phyloP scores from a whole-genome alignment of 2,329 filamentous ascomycete species.

The Aureobasidium sp. region DNA sequence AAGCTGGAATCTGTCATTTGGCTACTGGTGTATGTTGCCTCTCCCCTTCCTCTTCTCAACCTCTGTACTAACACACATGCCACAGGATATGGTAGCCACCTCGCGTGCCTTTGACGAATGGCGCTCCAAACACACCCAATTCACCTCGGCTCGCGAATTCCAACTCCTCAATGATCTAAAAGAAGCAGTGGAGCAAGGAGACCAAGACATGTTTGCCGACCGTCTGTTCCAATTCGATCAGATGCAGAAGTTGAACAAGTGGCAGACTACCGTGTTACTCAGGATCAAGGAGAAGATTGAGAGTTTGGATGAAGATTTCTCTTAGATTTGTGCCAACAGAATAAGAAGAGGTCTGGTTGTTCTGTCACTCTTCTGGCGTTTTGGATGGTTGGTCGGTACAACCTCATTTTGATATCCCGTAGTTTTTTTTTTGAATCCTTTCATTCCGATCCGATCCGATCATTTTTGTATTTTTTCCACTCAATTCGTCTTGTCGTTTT shows the following conservation, averaged over 20 bases:
- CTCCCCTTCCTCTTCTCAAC: not conserved
- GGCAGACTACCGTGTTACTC: conserved; percentile 91
- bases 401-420: conserved; percentile 11
- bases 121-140: conserved; percentile 80
- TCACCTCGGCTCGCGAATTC: conserved; percentile 81
- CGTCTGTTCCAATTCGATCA: conserved; percentile 92
- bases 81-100: conserved; percentile 77
- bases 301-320: conserved; percentile 73
- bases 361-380: no score
- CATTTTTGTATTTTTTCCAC: no score
- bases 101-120: conserved; percentile 87
- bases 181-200: conserved; percentile 78
- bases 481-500: not conserved
- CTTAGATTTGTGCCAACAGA: conserved; percentile 48
- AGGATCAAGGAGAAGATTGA: conserved; percentile 88
- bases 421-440: no score
- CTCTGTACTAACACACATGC: not conserved
- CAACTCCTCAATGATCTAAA: conserved; percentile 82
- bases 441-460: no score
- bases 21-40: conserved; percentile 56
- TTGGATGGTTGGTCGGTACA: no score
- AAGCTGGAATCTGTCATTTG: conserved; percentile 92
- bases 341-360: no score
- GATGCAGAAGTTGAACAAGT: conserved; percentile 94
- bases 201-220: conserved; percentile 86